Conservation (phyloP, 805 yeast species). For the Zygoascus flipseniorum region DNA sequence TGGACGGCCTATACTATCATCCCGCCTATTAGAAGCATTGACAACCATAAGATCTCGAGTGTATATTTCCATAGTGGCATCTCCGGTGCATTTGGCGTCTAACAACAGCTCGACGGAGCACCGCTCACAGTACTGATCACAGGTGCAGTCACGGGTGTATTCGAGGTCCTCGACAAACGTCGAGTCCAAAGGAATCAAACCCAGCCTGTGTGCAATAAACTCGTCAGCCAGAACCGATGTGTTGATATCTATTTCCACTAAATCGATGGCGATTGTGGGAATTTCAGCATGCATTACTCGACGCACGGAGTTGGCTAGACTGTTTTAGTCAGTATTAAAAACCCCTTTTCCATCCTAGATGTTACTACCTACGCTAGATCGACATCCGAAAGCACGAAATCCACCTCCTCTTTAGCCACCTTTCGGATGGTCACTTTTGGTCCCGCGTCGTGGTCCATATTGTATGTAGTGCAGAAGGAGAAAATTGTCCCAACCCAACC, state of each 20-base stretch:
- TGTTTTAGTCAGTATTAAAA: background rate
- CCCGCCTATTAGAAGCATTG: slow-evolving; percentile 31
- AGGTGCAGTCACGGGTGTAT: slow-evolving; percentile 85
- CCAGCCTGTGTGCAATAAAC: slow-evolving; percentile 88
- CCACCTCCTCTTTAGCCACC: slow-evolving; percentile 79
- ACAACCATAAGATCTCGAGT: slow-evolving; percentile 65
- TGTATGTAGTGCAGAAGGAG: background rate
- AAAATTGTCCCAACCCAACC: too few species aligned
- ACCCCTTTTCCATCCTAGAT: background rate
- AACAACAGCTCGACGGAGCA: slow-evolving; percentile 84
- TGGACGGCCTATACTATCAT: slow-evolving; percentile 63
- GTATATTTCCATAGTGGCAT: slow-evolving; percentile 81
- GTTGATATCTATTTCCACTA: slow-evolving; percentile 88
- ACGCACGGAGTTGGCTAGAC: slow-evolving; percentile 81
- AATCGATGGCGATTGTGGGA: slow-evolving; percentile 95
- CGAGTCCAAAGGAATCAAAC: slow-evolving; percentile 81
- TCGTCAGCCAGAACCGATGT: slow-evolving; percentile 96
- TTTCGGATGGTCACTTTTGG: slow-evolving; percentile 86
- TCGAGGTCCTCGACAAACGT: slow-evolving; percentile 75
- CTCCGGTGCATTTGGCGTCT: slow-evolving; percentile 84
- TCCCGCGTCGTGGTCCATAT: slow-evolving; percentile 30
- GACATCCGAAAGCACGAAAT: slow-evolving; percentile 78
- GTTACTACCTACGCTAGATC: slow-evolving; percentile 49
- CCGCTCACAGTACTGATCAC: slow-evolving; percentile 94
- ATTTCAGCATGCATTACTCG: slow-evolving; percentile 92